Evolutionary conservation across 1,284 basidiomycete genomes (phyloP), one percentile per base, ranked within the genome.

Genomic region (Lignosus rhinocerotis): DNA sequence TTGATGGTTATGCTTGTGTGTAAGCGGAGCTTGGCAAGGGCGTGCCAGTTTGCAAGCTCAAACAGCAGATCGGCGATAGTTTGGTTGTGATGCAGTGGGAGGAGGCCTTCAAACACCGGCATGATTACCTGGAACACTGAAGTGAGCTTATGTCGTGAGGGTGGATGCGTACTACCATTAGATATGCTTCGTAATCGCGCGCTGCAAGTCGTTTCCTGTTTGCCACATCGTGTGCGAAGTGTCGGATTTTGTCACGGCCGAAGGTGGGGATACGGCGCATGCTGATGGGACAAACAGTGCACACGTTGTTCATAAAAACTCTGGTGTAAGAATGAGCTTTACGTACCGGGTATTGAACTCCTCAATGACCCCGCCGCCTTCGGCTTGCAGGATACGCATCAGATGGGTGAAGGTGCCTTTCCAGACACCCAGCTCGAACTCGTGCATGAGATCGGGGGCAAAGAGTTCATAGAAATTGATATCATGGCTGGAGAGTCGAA

Each of bases 361-460:
- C 46, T 33, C 17, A 5, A 48, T 54, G 0, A 66, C 66, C 32
- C 76, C 73, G 1, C 71, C 66, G 53, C 55, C 63, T 56, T 62
- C 34, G 3, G 39, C 48, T 21, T 52, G 58, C 30, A 66, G 50
- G 14, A 63, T 38, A 1, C 53, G 53, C 7, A 59, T 32, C 7
- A 59, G 32, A 25, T 59, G 54, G 0, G 34, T 55, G 11, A 54
- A 51, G 0, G 44, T n/a, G 12, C n/a, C 19, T 36, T 55, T 59
- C 74, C 76, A 78, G 0, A 73, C 66, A 2, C 75, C 76, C 0
- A 76, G 59, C 50, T 77, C 73, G 38, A 73, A 65, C 55, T 78
- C 73, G 53, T 78, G 76, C 59, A 78, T 41, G 6, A 75, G n/a
- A 57, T 79, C 76, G 0, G 69, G 63, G 0, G 70, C 67, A 1